These are phyloP conservation scores for Phragmites australis DNA, from an alignment of 176 grass and related monocot genomes.

Conservation along the genomic window DNA sequence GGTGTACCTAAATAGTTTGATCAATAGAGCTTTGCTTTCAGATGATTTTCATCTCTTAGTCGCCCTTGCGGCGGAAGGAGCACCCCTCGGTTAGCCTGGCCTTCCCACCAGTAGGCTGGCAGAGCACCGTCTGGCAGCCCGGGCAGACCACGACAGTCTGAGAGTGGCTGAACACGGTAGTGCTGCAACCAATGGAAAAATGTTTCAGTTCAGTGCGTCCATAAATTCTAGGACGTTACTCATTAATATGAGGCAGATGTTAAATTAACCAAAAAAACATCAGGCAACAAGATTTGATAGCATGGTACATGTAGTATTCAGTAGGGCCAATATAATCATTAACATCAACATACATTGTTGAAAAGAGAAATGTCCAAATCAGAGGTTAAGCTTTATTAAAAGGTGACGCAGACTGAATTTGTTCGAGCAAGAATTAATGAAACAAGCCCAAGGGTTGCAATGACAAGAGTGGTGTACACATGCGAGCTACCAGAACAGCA, in stretches of 20 bases:
- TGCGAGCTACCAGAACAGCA: not conserved
- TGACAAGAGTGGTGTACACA: not conserved
- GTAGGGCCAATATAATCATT: not conserved
- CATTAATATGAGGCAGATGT: not conserved
- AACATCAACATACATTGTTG: not conserved
- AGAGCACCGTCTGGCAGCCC: slow-evolving; percentile 68
- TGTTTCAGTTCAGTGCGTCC: not conserved
- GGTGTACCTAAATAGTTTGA: not conserved
- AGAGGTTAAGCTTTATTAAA: not conserved
- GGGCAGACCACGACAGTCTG: slow-evolving; percentile 72
- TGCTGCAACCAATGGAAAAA: slow-evolving; percentile 37
- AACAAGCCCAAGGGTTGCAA: not conserved
- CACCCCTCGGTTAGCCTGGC: slow-evolving; percentile 74
- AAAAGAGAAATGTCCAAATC: not conserved
- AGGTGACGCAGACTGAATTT: not conserved
- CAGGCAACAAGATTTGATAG: not conserved
- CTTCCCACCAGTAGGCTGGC: slow-evolving; percentile 78
- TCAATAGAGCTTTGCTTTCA: not conserved
- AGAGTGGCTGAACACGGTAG: slow-evolving; percentile 85
- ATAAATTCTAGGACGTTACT: not conserved
- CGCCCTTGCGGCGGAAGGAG: slow-evolving; percentile 79
- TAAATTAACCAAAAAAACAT: not conserved
- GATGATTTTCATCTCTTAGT: slow-evolving; percentile 26
- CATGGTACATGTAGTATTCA: not conserved
- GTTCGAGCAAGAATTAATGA: not conserved